Conservation (phyloP, 202 grass and related monocot species). For the Panicum hallii region DNA sequence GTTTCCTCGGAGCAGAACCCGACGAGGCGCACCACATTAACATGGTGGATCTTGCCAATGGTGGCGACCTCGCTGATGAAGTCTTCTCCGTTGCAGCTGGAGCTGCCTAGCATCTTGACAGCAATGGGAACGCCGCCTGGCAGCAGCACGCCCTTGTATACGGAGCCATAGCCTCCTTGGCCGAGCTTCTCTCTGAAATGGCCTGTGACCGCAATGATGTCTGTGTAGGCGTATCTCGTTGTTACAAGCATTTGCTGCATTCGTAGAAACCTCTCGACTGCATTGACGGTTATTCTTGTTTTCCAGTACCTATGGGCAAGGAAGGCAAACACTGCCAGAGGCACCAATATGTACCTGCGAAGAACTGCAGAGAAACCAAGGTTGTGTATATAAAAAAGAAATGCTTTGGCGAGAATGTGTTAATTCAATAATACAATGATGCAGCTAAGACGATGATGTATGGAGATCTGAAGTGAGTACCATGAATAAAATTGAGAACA, state of each 20-base stretch:
- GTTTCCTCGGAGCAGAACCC: slow-evolving; percentile 54
- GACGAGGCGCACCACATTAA: slow-evolving; percentile 54
- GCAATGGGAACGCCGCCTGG: slow-evolving; percentile 7
- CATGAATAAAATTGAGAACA: neutral
- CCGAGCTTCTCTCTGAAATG: slow-evolving; percentile 59
- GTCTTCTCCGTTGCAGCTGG: slow-evolving; percentile 40
- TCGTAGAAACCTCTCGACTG: slow-evolving; percentile 52
- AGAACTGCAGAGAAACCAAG: neutral
- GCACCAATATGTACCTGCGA: slow-evolving; percentile 35
- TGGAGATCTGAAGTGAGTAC: neutral
- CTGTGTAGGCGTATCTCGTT: slow-evolving; percentile 49
- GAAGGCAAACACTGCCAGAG: slow-evolving; percentile 28
- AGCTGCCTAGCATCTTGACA: slow-evolving; percentile 43
- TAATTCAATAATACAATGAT: neutral
- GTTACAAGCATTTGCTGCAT: slow-evolving; percentile 38
- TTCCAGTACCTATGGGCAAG: slow-evolving; percentile 46
- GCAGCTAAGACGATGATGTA: neutral
- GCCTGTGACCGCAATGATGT: slow-evolving; percentile 48
- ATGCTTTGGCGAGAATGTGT: neutral
- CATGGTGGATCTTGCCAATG: slow-evolving; percentile 57
- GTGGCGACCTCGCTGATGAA: slow-evolving; percentile 55
- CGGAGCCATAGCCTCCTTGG: slow-evolving; percentile 47
- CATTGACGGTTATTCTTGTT: slow-evolving; percentile 30
- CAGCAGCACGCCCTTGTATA: slow-evolving; percentile 42
- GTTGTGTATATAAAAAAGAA: no score